phyloP scores from a whole-genome alignment of 371 early-diverging fungal genomes.

The Mucor ambiguus region DNA sequence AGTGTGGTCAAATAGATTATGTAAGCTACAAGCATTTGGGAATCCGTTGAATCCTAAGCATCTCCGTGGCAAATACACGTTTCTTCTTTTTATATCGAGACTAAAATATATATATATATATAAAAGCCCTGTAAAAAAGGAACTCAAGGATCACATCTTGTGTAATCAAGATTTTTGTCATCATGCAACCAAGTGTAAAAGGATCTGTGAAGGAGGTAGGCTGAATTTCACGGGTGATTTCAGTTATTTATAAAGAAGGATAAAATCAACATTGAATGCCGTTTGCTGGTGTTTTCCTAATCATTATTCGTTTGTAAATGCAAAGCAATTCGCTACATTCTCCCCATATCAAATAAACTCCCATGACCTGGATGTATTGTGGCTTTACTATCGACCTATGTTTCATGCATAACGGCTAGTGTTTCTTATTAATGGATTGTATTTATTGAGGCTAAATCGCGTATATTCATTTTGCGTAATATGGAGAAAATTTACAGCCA shows the following conservation, averaged over 20 bases:
- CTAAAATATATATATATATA: no score
- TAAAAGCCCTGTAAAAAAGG: neutral
- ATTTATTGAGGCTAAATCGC: neutral
- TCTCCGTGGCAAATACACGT: neutral
- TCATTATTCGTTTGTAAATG: neutral
- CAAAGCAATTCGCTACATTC: neutral
- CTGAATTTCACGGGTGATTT: neutral
- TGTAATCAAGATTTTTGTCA: neutral
- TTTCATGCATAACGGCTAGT: neutral
- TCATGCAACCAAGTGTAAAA: neutral
- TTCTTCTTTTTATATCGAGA: neutral
- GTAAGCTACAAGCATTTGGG: neutral
- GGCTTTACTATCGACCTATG: neutral
- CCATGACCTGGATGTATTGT: neutral
- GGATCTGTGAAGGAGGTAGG: neutral
- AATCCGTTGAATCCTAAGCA: neutral
- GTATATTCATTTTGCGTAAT: neutral
- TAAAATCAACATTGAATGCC: neutral
- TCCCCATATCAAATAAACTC: neutral
- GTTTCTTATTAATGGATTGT: neutral
- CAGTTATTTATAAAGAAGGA: neutral
- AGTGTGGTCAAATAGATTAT: neutral
- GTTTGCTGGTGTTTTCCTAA: neutral
- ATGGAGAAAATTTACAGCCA: neutral
- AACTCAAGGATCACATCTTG: conserved; percentile 1